Base-by-base conservation (phyloP, 2,329 filamentous ascomycete species). In the Alternaria arborescens region DNA sequence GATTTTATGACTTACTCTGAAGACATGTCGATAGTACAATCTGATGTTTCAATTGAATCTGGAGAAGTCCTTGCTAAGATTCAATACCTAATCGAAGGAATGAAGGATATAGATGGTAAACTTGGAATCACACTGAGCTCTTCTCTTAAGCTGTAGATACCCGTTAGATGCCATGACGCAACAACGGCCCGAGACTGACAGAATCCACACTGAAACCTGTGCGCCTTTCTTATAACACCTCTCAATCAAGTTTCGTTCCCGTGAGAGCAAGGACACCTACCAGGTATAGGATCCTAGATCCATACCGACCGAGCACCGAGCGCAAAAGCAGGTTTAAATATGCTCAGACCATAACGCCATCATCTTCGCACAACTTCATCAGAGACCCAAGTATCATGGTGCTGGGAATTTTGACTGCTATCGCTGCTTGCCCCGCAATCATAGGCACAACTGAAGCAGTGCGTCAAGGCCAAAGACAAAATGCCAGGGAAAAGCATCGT, bases 401-500 rank as follows among this genome's bases (percentile, higher is more conserved):
- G 18, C 44, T 70, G 20, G 65, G 66, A n/a, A 77, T 81, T 73
- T 55, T 82, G 30, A 68, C 79, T 34, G 77, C 78, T 8, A 67
- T 81, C 50, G 74, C 77, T 30, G 74, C 79, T 26, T 76, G 71
- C 34, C 80, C 82, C 4, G 81, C 80, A 14, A 71, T 83, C 34
- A 69, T 83, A 30, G 81, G 80, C 11, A 82, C 80, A 0, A 76
- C 77, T 43, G 81, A 83, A 70, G 80, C 80, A 12, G 82, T 83
- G 54, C 77, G 78, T 8, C 80, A 83, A 73, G 81, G 80, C 36
- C 81, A 83, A 62, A 73, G 74, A 18, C 81, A 83, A 63, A 79
- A 76, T 48, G 76, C 78, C 58, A 77, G 76, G 60, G 81, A 83
- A 68, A 79, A 82, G 65, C 81, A 83, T 70, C 76, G 81, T 20